A percentile compares a stretch with the other conserved stretches of the same genome.
phyloP scores from a whole-genome alignment of 495 filamentous ascomycete species.

The Chaetomium cochliodes region DNA sequence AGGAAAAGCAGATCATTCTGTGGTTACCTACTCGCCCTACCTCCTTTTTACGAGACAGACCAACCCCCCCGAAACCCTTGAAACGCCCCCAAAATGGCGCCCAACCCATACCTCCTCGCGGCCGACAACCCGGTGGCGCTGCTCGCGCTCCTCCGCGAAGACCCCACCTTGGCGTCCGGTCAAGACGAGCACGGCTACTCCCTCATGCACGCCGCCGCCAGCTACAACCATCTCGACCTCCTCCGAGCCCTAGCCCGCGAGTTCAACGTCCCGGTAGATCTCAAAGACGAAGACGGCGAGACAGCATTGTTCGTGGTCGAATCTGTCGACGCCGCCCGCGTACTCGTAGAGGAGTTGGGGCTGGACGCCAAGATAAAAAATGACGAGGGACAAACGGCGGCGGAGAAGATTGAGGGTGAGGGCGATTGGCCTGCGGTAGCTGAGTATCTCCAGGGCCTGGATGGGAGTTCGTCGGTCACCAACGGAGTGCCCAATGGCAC shows the following conservation, averaged over 20 bases:
- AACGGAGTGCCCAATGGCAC: constrained; percentile 29
- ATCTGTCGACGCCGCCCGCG: constrained; percentile 67
- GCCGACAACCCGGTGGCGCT: constrained; percentile 69
- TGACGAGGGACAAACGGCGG: constrained; percentile 65
- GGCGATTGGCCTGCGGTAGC: constrained; percentile 67
- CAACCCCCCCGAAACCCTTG: background rate
- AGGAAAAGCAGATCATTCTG: too few relatives aligned
- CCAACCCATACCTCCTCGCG: constrained; percentile 75
- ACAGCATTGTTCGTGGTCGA: constrained; percentile 88
- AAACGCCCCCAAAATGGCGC: constrained; percentile 40
- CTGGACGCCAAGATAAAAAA: constrained; percentile 62
- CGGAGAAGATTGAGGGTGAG: constrained; percentile 68
- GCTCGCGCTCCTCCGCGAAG: constrained; percentile 62
- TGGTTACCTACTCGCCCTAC: too few relatives aligned
- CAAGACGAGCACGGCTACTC: constrained; percentile 89
- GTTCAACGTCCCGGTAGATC: constrained; percentile 72
- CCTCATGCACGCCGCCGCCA: constrained; percentile 85
- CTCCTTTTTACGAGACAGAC: background rate
- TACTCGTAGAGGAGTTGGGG: constrained; percentile 76
- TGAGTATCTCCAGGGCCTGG: constrained; percentile 60
- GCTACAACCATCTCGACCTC: constrained; percentile 81
- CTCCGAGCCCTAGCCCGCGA: constrained; percentile 74
- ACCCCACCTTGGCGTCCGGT: constrained; percentile 62
- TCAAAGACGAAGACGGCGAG: constrained; percentile 85
- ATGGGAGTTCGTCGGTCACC: constrained; percentile 29